phyloP scores from a whole-genome alignment of 495 filamentous ascomycete species.

The Oidiodendron maius region DNA sequence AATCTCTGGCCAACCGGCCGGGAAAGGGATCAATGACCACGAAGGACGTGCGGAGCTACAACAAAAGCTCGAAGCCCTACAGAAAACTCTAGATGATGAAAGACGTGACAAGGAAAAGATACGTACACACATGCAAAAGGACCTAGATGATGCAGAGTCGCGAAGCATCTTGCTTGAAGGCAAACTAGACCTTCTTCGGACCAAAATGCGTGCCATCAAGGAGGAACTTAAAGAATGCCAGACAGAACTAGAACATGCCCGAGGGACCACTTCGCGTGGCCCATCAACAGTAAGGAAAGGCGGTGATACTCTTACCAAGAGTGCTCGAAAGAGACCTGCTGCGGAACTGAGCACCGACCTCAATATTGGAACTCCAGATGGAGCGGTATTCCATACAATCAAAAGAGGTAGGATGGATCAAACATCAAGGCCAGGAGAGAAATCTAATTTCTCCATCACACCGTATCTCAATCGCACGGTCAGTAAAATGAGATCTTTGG shows the following conservation, averaged over 20 bases:
- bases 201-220: conserved; percentile 60
- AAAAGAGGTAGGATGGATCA: conserved; percentile 46
- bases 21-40: conserved; percentile 50
- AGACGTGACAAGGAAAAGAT: conserved; percentile 28
- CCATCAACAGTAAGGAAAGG: conserved; percentile 5
- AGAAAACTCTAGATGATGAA: conserved; percentile 48
- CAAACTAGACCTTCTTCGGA: conserved; percentile 59
- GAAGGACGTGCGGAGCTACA: conserved; percentile 36
- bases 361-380: conserved; percentile 63
- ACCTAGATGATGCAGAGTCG: conserved; percentile 41
- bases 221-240: conserved; percentile 61
- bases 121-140: conserved; percentile 18
- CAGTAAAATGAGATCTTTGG: conserved; percentile 42
- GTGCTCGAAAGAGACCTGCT: conserved; percentile 41
- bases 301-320: conserved; percentile 22
- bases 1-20: conserved; percentile 40
- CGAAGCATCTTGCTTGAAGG: conserved; percentile 55
- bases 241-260: conserved; percentile 34
- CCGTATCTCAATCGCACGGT: conserved; percentile 80
- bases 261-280: conserved; percentile 6
- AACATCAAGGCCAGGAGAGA: conserved; percentile 66
- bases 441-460: conserved; percentile 88
- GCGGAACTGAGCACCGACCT: conserved; percentile 37
- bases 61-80: conserved; percentile 37
- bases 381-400: conserved; percentile 31